These are phyloP conservation scores for Emmonsia crescens DNA, from an alignment of 2,329 filamentous ascomycete species.

Conservation along the genomic window DNA sequence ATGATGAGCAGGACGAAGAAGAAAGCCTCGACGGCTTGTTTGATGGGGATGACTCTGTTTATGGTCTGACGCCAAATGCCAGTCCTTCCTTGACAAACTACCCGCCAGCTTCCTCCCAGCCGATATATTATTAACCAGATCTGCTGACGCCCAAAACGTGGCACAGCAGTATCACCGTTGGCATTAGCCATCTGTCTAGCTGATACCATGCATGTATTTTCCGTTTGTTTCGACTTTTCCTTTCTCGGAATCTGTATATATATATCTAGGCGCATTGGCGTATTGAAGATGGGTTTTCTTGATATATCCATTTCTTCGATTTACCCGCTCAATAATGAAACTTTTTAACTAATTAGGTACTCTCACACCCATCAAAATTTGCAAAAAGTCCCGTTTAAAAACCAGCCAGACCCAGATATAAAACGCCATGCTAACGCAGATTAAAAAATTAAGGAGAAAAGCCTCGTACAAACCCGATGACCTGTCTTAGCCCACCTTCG, in stretches of 20 bases:
- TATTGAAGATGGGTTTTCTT: neutral
- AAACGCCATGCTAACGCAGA: constrained; percentile 11
- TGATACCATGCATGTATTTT: neutral
- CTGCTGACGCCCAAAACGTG: neutral
- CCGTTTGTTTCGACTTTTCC: neutral
- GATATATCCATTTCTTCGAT: neutral
- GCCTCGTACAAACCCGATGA: neutral
- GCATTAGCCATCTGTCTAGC: too few relatives aligned
- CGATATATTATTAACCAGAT: neutral
- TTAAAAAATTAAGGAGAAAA: neutral
- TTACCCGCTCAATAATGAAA: neutral
- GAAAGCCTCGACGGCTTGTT: neutral
- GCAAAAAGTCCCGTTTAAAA: neutral
- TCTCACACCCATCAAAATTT: neutral
- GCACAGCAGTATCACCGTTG: neutral
- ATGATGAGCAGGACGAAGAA: neutral
- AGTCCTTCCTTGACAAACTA: neutral
- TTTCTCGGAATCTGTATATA: neutral
- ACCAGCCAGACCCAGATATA: neutral
- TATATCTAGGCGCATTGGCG: neutral
- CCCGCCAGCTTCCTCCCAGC: neutral
- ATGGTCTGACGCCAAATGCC: neutral
- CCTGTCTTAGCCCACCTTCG: constrained; percentile 12
- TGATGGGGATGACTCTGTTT: neutral
- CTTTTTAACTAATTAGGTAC: neutral